A percentile compares a stretch with the other conserved stretches of the same genome.
Evolutionary conservation across 768 basidiomycete species (phyloP).

Genomic region (Suillus plorans): DNA sequence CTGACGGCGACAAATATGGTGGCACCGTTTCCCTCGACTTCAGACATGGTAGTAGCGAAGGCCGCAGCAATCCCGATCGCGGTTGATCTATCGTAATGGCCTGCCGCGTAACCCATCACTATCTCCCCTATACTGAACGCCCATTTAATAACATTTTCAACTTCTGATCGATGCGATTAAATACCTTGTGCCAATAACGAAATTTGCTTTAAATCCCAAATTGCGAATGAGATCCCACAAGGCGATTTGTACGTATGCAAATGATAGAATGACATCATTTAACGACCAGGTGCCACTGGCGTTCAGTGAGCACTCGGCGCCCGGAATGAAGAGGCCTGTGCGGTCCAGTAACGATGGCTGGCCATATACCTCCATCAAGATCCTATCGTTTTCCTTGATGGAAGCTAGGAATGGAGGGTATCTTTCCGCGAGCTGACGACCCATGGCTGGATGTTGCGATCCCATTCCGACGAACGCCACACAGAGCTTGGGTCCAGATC

Average conservation of each 20-base stretch:
- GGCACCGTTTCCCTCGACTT: conserved; percentile 34
- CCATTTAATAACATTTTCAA: conserved; percentile 8
- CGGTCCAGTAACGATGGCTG: conserved; percentile 33
- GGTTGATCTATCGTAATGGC: conserved; percentile 35
- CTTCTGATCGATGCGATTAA: neutral
- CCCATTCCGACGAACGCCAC: conserved; percentile 38
- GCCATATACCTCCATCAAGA: conserved; percentile 27
- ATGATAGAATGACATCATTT: conserved; percentile 31
- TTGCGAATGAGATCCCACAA: conserved; percentile 32
- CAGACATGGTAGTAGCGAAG: conserved; percentile 36
- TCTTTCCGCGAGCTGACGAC: conserved; percentile 33
- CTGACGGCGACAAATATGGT: conserved; percentile 37
- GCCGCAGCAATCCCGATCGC: conserved; percentile 35
- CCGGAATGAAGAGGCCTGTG: conserved; percentile 34
- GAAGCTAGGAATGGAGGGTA: conserved; percentile 32
- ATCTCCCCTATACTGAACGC: conserved; percentile 30
- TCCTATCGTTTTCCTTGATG: conserved; percentile 32
- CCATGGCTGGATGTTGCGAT: conserved; percentile 36
- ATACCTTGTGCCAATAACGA: conserved; percentile 35
- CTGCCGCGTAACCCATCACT: conserved; percentile 38
- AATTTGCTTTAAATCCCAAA: conserved; percentile 32
- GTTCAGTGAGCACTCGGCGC: conserved; percentile 20
- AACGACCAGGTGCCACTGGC: conserved; percentile 32
- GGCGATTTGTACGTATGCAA: conserved; percentile 34
- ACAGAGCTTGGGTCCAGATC: conserved; percentile 29